Conservation (phyloP, 306 rosid species). For the Fagus crenata region DNA sequence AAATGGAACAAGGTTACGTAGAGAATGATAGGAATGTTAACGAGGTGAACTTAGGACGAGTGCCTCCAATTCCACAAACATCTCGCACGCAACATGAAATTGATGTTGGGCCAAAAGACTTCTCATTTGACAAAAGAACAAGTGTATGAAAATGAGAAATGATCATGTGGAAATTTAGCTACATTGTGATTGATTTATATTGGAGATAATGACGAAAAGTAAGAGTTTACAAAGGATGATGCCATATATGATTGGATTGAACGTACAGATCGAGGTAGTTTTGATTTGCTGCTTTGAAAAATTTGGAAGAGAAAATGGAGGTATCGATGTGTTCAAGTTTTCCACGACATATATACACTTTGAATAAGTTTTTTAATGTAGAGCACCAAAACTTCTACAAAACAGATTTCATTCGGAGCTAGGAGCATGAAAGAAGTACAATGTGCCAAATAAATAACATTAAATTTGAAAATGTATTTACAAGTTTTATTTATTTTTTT, state of each 20-base stretch:
- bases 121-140: constrained; percentile 54
- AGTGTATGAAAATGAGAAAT: background rate
- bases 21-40: constrained; percentile 17
- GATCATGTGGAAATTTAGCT: background rate
- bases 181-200: background rate
- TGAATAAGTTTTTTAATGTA: too few relatives aligned
- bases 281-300: background rate
- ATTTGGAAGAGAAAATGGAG: too few relatives aligned
- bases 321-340: too few relatives aligned
- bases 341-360: too few relatives aligned
- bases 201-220: background rate
- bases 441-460: too few relatives aligned
- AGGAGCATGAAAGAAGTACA: too few relatives aligned
- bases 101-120: constrained; percentile 42
- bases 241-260: background rate
- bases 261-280: background rate
- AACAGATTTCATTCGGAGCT: too few relatives aligned
- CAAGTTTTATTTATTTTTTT: too few relatives aligned
- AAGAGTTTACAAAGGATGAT: too few relatives aligned
- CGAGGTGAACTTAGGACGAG: constrained; percentile 4
- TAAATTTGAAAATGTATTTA: too few relatives aligned
- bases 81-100: constrained; percentile 23
- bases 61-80: background rate
- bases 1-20: constrained; percentile 30
- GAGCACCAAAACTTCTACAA: too few relatives aligned